Evolutionary conservation across 2,329 filamentous ascomycete genomes (phyloP).

Genomic region (Microcyclosporella mali): DNA sequence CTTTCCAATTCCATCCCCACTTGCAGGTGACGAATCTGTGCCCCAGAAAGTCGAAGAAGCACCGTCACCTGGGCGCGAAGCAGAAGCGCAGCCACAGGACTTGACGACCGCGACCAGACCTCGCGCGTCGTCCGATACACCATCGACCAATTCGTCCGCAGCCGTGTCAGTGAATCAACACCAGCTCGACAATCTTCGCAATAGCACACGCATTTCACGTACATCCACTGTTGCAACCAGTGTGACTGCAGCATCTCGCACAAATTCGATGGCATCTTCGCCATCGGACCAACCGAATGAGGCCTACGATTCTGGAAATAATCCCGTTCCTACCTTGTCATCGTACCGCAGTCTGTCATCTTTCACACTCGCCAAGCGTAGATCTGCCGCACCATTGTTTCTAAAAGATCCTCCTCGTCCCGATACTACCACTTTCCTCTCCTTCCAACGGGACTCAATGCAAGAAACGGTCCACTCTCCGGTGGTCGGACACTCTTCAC

Average conservation of each 20-base stretch:
- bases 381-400: constrained; percentile 18
- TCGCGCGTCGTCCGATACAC: constrained; percentile 16
- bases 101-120: constrained; percentile 6
- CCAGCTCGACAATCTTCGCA: constrained; percentile 24
- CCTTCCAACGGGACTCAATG: background rate
- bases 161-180: constrained; percentile 24
- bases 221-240: constrained; percentile 23
- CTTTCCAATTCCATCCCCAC: background rate
- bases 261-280: constrained; percentile 25
- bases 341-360: constrained; percentile 22
- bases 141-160: constrained; percentile 21
- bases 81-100: background rate
- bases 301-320: constrained; percentile 10
- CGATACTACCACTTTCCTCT: background rate
- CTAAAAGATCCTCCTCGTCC: constrained; percentile 4
- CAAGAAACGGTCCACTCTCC: constrained; percentile 12
- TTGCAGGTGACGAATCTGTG: background rate
- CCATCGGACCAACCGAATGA: constrained; percentile 19
- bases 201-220: constrained; percentile 27
- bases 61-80: constrained; percentile 9
- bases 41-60: constrained; percentile 5
- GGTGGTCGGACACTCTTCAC: constrained; percentile 6
- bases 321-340: constrained; percentile 8
- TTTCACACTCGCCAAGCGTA: constrained; percentile 19
- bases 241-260: constrained; percentile 20